These are phyloP conservation scores for Heracleum sosnowskyi DNA, from an alignment of 129 eudicot genomes.

Conservation along the genomic window DNA sequence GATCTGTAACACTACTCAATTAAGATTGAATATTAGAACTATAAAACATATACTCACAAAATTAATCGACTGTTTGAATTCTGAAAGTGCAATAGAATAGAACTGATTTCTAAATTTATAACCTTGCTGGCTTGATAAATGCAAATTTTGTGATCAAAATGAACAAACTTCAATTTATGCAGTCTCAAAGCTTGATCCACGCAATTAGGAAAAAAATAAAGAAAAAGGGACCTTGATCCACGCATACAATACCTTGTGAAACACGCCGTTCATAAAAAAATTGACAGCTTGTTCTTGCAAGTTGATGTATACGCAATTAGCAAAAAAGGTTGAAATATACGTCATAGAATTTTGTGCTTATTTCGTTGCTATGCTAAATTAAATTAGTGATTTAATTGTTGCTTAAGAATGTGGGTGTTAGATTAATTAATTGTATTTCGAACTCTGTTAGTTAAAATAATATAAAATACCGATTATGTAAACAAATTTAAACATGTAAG, in stretches of 20 bases:
- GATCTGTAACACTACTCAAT: too few species aligned
- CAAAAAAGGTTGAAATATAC: neutral
- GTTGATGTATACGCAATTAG: neutral
- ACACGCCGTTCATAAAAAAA: neutral
- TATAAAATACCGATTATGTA: too few species aligned
- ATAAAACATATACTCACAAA: too few species aligned
- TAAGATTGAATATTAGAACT: too few species aligned
- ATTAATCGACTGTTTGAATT: too few species aligned
- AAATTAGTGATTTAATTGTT: neutral
- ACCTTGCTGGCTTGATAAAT: too few species aligned
- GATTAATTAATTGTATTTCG: too few species aligned
- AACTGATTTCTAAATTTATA: too few species aligned
- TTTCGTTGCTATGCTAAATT: neutral
- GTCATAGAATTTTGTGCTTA: neutral
- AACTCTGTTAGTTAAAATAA: too few species aligned
- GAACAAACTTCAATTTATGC: neutral
- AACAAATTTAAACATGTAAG: too few species aligned
- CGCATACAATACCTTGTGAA: neutral
- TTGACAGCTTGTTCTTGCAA: neutral
- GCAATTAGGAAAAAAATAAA: neutral
- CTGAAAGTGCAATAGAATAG: too few species aligned
- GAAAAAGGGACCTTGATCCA: neutral
- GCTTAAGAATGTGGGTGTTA: neutral
- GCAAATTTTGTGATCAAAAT: too few species aligned
- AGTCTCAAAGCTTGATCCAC: neutral